These are phyloP conservation scores for Colletotrichum orbiculare DNA, from an alignment of 2,329 filamentous ascomycete genomes.

Conservation along the genomic window DNA sequence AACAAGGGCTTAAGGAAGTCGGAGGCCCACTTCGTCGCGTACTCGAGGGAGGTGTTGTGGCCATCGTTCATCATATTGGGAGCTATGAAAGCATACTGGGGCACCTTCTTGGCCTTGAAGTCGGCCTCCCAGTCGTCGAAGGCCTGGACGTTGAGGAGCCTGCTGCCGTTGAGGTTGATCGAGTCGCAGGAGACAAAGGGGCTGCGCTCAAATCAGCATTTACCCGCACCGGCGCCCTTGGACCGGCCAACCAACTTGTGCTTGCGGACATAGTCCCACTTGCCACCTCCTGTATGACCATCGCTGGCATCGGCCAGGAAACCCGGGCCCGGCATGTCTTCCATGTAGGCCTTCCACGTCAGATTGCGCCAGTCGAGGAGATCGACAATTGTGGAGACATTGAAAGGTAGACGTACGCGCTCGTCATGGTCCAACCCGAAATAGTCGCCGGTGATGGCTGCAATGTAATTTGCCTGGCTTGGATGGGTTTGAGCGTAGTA, in stretches of 20 bases:
- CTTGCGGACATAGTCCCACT: slow-evolving; percentile 42
- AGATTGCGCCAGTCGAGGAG: slow-evolving; percentile 46
- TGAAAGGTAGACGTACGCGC: slow-evolving; percentile 55
- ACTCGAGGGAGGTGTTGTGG: slow-evolving; percentile 66
- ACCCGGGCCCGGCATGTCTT: slow-evolving; percentile 47
- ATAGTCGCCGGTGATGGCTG: slow-evolving; percentile 58
- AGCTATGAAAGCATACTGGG: slow-evolving; percentile 73
- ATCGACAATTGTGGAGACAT: slow-evolving; percentile 50
- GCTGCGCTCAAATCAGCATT: slow-evolving; percentile 42
- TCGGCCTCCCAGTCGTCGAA: slow-evolving; percentile 71
- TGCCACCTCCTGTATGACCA: slow-evolving; percentile 43
- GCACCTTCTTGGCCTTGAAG: slow-evolving; percentile 64
- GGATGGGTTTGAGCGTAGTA: slow-evolving; percentile 60
- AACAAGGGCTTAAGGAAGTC: slow-evolving; percentile 66
- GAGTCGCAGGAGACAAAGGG: slow-evolving; percentile 57
- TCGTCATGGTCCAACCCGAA: slow-evolving; percentile 60
- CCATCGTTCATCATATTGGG: slow-evolving; percentile 75
- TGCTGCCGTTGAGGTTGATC: slow-evolving; percentile 51
- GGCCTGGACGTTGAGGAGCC: slow-evolving; percentile 71
- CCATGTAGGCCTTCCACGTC: slow-evolving; percentile 49
- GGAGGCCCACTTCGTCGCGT: slow-evolving; percentile 62
- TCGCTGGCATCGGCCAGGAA: slow-evolving; percentile 57
- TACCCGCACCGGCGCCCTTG: background rate
- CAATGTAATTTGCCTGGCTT: slow-evolving; percentile 60
- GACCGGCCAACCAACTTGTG: slow-evolving; percentile 36